phyloP scores from a whole-genome alignment of 108 stramenopile genomes.

The Pseudonitzschia multiseries region DNA sequence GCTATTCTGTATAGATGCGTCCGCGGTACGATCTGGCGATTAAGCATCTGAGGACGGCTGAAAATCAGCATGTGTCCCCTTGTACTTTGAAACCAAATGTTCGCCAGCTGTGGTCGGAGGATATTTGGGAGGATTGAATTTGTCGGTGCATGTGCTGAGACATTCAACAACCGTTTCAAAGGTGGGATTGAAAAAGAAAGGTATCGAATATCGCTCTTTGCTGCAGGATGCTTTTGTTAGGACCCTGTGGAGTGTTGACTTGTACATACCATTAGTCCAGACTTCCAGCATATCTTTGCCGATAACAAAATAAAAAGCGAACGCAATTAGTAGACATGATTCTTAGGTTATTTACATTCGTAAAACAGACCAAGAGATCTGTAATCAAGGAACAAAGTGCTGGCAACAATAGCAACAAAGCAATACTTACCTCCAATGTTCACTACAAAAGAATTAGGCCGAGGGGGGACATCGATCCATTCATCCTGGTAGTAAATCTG shows the following conservation, averaged over 20 bases:
- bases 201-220: slow-evolving; percentile 63
- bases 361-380: too few species aligned
- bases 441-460: slow-evolving; percentile 64
- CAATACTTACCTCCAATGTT: slow-evolving; percentile 29
- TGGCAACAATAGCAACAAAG: background rate
- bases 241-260: slow-evolving; percentile 73
- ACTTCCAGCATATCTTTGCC: slow-evolving; percentile 80
- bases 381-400: background rate
- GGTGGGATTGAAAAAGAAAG: slow-evolving; percentile 72
- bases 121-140: slow-evolving; percentile 48
- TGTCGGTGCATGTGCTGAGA: slow-evolving; percentile 14
- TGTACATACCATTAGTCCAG: slow-evolving; percentile 77
- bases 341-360: background rate
- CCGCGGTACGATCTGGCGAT: too few species aligned
- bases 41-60: background rate
- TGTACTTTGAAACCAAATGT: slow-evolving; percentile 59
- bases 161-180: slow-evolving; percentile 46
- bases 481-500: slow-evolving; percentile 40
- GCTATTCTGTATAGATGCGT: too few species aligned
- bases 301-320: background rate
- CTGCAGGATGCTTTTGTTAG: slow-evolving; percentile 20
- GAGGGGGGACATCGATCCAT: slow-evolving; percentile 70
- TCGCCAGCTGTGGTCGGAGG: slow-evolving; percentile 50
- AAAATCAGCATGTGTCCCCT: slow-evolving; percentile 53
- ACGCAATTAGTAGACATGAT: background rate